Evolutionary conservation across 2,329 filamentous ascomycete genomes (phyloP).

Genomic region (Aspergillus aculeatinus): DNA sequence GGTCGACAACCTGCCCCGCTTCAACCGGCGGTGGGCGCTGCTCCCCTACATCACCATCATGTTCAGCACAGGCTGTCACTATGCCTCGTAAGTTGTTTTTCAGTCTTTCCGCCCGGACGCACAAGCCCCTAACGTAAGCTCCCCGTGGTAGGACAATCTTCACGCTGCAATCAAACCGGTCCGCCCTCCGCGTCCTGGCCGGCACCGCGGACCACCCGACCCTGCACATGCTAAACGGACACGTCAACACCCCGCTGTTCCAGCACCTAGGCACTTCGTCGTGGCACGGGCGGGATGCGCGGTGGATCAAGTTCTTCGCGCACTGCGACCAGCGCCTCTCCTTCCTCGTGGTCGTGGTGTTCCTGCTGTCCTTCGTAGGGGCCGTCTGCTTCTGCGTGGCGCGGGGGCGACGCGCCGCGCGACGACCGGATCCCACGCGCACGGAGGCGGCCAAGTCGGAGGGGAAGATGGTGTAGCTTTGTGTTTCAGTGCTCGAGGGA

Average conservation of each 20-base stretch:
- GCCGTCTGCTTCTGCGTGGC: neutral
- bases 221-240: slow-evolving; percentile 43
- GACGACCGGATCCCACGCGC: neutral
- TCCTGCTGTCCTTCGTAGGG: neutral
- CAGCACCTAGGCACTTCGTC: slow-evolving; percentile 45
- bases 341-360: slow-evolving; percentile 5
- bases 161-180: slow-evolving; percentile 34
- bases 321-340: slow-evolving; percentile 7
- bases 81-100: slow-evolving; percentile 35
- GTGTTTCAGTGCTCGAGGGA: neutral
- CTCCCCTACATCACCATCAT: slow-evolving; percentile 45
- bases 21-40: slow-evolving; percentile 42
- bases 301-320: slow-evolving; percentile 24
- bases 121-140: too few relatives aligned
- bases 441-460: neutral
- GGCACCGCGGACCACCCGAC: slow-evolving; percentile 28
- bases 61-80: slow-evolving; percentile 48
- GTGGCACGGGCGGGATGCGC: slow-evolving; percentile 44
- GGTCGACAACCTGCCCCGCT: slow-evolving; percentile 34
- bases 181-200: slow-evolving; percentile 37
- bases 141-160: slow-evolving; percentile 27
- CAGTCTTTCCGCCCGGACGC: too few relatives aligned
- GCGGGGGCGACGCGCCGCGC: neutral
- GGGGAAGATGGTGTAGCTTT: neutral
- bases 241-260: slow-evolving; percentile 43